Base-by-base conservation (phyloP, 208 protist species). In the Herpetomonas tarakana region DNA sequence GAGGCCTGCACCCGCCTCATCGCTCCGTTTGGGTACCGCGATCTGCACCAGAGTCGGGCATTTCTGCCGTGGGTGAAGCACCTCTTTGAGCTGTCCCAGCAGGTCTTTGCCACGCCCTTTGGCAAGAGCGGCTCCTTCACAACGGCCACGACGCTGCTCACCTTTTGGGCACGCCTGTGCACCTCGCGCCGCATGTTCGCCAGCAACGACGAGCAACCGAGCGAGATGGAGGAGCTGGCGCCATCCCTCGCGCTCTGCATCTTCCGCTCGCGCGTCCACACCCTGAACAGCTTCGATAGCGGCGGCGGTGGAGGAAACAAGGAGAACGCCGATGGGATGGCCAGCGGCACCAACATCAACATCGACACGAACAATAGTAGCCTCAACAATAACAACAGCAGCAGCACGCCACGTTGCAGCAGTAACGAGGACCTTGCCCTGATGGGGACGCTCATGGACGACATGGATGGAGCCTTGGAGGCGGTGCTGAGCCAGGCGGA, bases 21-120 rank as follows among this genome's bases (percentile, higher is more conserved):
- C 18, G 56, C 76, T 6, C 83, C 85, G 0, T 86, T 89, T 68
- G 83, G 83, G 21, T 92, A 92, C 57, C 76, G 83, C 19, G 86
- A 92, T 47, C 64, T 95, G 29, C 70, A 79, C 60, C 46, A 68
- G 25, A 71, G 80, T 49, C 31, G 25, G 7, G 44, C 35, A 18
- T 92, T 91, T 68, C 57, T 63, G 38, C 38, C 52, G 16, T 92
- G 78, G 75, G 46, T 89, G 21, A 57, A 57, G 19, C 61, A 66
- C 19, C 25, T 92, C 29, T 65, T 52, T 3, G 52, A 46, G 12
- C 25, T 92, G 22, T 88, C 83, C 16, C 46, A 82, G n/a, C 68
- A 86, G 22, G 78, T 89, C 27, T 76, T 95, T 22, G 68, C 65
- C 55, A 76, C 87, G 24, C 74, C 80, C 2, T 88, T 92, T 62